Base-by-base conservation (phyloP, 2,329 filamentous ascomycete species). In the Colletotrichum sp. region DNA sequence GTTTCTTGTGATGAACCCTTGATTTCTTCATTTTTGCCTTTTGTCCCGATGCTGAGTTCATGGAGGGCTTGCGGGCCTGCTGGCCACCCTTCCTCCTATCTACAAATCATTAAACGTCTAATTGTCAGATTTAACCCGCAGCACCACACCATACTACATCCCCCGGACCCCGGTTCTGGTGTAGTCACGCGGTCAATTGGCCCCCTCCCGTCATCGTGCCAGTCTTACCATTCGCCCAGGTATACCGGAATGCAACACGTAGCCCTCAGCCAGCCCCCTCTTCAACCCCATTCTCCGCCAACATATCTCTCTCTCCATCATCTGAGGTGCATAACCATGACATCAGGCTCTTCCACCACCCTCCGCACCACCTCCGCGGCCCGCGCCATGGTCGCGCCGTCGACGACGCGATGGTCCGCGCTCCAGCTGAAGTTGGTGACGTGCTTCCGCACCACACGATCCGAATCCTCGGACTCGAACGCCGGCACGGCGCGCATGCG, bases 371-470 rank as follows among this genome's bases (percentile, higher is more conserved):
- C 90, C 81, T 96, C 95, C 15, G 95, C 96, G 83, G 96, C 96
- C 79, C 96, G 91, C 24, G 97, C 97, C 91, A 98, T 95, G 76
- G 96, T 98, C 63, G 96, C 96, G 3, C 97, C 97, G 85, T 99
- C 97, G 63, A 99, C 93, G 70, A 99, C 95, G 24, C 97, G 90
- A 85, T 99, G 97, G 85, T 99, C 96, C 8, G 96, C 96, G 84
- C 95, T 96, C 96, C 96, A 99, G 86, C 96, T 99, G 80, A 99
- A 95, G 82, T 98, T 96, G 83, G 94, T 93, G 77, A 98, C 90
- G 81, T 98, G 93, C 84, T 92, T 95, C 85, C 92, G 92, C 15
- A 96, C 89, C 15, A 99, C 88, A 34, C 85, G 83, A 84, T 90
- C 84, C 78, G 86, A 81, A 66, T 88, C 89, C 44, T 69, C 65